phyloP scores from a whole-genome alignment of 495 filamentous ascomycete species.

The Penicillium canariense region DNA sequence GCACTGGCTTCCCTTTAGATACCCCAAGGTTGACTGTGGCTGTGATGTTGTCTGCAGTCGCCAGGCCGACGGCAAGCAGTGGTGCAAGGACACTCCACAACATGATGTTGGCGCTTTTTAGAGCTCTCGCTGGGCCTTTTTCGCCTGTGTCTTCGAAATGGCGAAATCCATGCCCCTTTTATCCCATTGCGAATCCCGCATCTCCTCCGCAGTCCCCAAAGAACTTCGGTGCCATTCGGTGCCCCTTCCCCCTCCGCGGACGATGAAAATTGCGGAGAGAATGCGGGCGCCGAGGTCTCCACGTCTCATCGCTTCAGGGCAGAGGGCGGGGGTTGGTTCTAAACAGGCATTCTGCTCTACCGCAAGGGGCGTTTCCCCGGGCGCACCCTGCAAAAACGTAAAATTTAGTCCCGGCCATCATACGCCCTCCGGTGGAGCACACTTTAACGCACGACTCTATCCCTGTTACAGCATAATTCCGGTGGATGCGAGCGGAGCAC shows the following conservation, averaged over 20 bases:
- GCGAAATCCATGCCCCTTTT: slow-evolving; percentile 1
- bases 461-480: slow-evolving; percentile 10
- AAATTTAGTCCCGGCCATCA: not conserved
- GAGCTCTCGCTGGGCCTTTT: not conserved
- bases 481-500: slow-evolving; percentile 1
- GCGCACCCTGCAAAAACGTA: not conserved
- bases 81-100: not conserved
- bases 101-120: not conserved
- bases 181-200: not conserved
- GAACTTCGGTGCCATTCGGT: not conserved
- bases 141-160: too few species aligned
- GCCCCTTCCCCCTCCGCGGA: not conserved
- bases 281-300: slow-evolving; percentile 5
- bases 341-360: not conserved
- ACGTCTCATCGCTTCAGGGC: not conserved
- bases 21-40: slow-evolving; percentile 14
- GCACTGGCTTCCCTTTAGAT: slow-evolving; percentile 11
- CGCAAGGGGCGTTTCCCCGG: slow-evolving; percentile 3
- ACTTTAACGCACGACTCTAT: not conserved
- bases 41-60: slow-evolving; percentile 10
- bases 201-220: not conserved
- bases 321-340: not conserved
- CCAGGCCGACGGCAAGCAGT: slow-evolving; percentile 2
- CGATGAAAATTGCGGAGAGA: not conserved
- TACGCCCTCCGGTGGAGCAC: slow-evolving; percentile 6